These are phyloP conservation scores for Cryptococcus amylolentus DNA, from an alignment of 1,284 basidiomycete species.

Conservation along the genomic window DNA sequence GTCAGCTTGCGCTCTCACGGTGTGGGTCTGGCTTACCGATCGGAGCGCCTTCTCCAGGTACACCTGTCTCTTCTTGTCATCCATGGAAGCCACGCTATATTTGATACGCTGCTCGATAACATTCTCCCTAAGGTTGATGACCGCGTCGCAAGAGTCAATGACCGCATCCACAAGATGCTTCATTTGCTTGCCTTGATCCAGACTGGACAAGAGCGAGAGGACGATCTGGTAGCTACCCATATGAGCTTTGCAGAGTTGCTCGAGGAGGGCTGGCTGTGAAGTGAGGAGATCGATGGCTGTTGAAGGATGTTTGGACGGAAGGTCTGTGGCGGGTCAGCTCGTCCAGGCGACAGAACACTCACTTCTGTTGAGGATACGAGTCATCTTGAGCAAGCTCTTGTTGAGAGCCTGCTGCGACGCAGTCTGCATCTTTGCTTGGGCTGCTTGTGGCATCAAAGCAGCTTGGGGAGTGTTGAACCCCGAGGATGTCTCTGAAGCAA, in stretches of 20 bases:
- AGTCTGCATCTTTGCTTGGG: slow-evolving; percentile 58
- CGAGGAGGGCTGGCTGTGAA: slow-evolving; percentile 70
- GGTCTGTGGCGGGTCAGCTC: slow-evolving; percentile 19
- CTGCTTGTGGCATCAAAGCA: slow-evolving; percentile 31
- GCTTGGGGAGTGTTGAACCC: slow-evolving; percentile 37
- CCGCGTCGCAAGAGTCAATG: slow-evolving; percentile 85
- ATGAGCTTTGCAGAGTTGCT: slow-evolving; percentile 78
- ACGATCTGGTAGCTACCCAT: slow-evolving; percentile 88
- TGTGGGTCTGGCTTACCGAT: slow-evolving; percentile 31
- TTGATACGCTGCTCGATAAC: slow-evolving; percentile 76
- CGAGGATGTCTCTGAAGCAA: slow-evolving; percentile 38
- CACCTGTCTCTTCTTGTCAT: slow-evolving; percentile 55
- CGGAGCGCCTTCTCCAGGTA: slow-evolving; percentile 51
- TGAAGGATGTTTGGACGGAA: slow-evolving; percentile 51
- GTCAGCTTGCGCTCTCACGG: background rate
- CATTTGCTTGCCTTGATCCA: slow-evolving; percentile 74
- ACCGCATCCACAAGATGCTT: slow-evolving; percentile 85
- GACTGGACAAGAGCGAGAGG: slow-evolving; percentile 78
- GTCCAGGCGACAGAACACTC: slow-evolving; percentile 4
- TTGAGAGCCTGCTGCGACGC: slow-evolving; percentile 79
- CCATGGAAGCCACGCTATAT: slow-evolving; percentile 75
- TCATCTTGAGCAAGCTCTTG: slow-evolving; percentile 74
- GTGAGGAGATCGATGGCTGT: slow-evolving; percentile 80
- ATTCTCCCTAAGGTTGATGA: slow-evolving; percentile 84
- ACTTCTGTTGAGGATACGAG: slow-evolving; percentile 68